Evolutionary conservation across 805 yeast species (phyloP), one percentile per base, ranked within the genome.

Genomic region (Wickerhamomyces mucosus): DNA sequence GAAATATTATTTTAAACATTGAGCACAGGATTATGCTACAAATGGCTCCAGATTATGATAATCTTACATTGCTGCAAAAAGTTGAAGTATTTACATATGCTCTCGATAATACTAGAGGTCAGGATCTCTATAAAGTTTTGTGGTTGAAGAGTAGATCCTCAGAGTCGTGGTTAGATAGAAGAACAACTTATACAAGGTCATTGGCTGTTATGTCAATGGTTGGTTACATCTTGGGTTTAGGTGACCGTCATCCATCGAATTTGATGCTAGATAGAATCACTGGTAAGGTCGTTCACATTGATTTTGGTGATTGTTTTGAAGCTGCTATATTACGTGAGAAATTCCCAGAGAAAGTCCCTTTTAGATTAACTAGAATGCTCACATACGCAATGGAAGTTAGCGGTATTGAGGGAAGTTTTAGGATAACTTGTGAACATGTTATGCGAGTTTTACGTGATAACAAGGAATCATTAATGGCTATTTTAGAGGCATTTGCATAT

Each of bases 161-260:
- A 0, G 99, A 92, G 56, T 86, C 96, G 0, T 92, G 99, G 99
- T 65, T 92, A 24, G 97, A 92, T 51, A 74, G 99, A 46, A 76
- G 99, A 53, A 89, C 96, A 0, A 88, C 95, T 2, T 92, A 92
- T 51, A 89, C 97, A 0, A 67, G 98, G 35, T 92, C 97, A 0
- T 64, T 92, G 41, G 98, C 98, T 0, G 96, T 85, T 5, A 94
- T 92, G 97, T 89, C 97, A 0, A 92, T 92, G 96, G 95, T 81
- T 26, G 99, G 99, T 2, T 92, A 92, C 54, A 89, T 92, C 33
- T 65, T 92, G 16, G 99, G 99, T 11, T 66, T 92, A 15, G 99
- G 99, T 38, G 99, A 92, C 55, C 74, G 99, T 39, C 99, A 92
- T 57, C 98, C 98, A 18, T 84, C 96, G 19, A 92, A 92, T 51